Evolutionary conservation across 176 grass and related monocot genomes (phyloP).

Genomic region (Poa annua): DNA sequence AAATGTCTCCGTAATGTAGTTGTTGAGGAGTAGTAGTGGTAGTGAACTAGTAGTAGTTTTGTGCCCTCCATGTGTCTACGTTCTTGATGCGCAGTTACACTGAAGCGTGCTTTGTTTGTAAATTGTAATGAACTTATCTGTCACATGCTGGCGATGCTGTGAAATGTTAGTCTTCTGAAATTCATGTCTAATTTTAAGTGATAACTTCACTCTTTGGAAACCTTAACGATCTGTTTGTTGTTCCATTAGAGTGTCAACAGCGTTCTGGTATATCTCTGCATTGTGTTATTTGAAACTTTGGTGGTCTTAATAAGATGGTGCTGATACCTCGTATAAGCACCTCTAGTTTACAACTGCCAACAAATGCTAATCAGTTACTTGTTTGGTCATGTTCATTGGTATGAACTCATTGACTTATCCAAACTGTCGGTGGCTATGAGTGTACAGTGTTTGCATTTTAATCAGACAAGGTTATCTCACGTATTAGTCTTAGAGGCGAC

Average conservation of each 20-base stretch:
- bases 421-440: not conserved
- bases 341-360: not conserved
- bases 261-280: not conserved
- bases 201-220: not conserved
- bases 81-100: constrained; percentile 14
- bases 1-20: constrained; percentile 29
- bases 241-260: not conserved
- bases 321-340: not conserved
- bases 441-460: constrained; percentile 6
- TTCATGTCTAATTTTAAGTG: constrained; percentile 1
- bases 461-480: not conserved
- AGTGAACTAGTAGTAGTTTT: not conserved
- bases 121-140: constrained; percentile 33
- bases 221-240: not conserved
- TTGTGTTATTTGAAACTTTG: not conserved
- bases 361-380: not conserved
- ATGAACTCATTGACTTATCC: not conserved
- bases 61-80: constrained; percentile 39
- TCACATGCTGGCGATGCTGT: not conserved
- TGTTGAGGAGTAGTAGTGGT: not conserved
- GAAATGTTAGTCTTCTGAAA: constrained; percentile 18
- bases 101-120: constrained; percentile 33
- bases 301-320: not conserved
- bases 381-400: not conserved
- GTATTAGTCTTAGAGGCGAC: not conserved